Evolutionary conservation across 1,284 basidiomycete genomes (phyloP).

Genomic region (Vanrija humicola): DNA sequence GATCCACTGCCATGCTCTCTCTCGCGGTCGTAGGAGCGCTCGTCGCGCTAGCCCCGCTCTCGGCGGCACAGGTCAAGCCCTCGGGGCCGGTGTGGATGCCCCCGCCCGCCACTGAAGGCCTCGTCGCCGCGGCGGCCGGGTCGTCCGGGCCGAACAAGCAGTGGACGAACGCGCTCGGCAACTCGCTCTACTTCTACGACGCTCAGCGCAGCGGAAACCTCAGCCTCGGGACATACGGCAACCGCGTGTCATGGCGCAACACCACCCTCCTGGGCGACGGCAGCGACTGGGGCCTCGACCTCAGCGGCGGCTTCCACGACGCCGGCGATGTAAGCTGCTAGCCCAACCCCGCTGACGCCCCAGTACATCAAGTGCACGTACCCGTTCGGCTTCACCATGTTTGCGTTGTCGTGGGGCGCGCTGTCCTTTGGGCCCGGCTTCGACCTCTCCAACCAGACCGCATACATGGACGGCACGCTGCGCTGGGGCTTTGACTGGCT

Average conservation of each 20-base stretch:
- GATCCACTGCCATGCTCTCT: no score
- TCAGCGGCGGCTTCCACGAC: conserved; percentile 84
- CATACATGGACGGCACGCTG: conserved; percentile 78
- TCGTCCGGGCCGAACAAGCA: conserved; percentile 60
- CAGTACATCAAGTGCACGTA: conserved; percentile 78
- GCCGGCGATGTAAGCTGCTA: conserved; percentile 54
- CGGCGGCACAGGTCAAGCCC: no score
- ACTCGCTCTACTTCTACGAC: conserved; percentile 82
- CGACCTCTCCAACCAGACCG: conserved; percentile 65
- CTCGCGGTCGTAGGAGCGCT: no score
- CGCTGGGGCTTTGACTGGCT: conserved; percentile 89
- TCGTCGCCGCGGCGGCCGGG: no score
- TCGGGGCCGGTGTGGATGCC: no score
- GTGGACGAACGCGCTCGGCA: conserved; percentile 73
- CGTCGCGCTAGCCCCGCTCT: no score
- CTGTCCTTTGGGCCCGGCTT: conserved; percentile 78
- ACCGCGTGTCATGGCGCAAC: conserved; percentile 81
- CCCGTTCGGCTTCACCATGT: conserved; percentile 74
- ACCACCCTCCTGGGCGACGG: conserved; percentile 73
- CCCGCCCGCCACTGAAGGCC: no score
- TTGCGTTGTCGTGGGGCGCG: conserved; percentile 82
- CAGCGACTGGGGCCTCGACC: conserved; percentile 65
- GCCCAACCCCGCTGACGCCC: not conserved
- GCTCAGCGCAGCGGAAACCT: conserved; percentile 77
- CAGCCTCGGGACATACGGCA: conserved; percentile 53